These are phyloP conservation scores for Aspergillus fumigatiaffinis DNA, from an alignment of 2,329 filamentous ascomycete genomes.

Conservation along the genomic window DNA sequence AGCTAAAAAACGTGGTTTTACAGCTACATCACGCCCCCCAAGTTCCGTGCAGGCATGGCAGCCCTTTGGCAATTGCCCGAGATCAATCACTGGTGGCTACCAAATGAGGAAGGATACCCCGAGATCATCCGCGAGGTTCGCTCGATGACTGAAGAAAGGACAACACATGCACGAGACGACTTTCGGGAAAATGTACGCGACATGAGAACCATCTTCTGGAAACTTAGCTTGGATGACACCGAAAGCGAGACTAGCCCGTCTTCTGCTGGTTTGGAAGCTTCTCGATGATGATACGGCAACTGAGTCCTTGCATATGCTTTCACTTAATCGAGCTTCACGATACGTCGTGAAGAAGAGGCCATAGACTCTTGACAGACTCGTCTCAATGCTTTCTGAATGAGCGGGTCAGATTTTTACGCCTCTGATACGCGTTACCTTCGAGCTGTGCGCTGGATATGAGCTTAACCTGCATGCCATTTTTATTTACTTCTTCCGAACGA, in stretches of 20 bases:
- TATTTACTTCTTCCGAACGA: not conserved
- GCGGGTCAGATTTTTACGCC: not conserved
- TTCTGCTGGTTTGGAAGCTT: slow-evolving; percentile 10
- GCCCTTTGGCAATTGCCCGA: slow-evolving; percentile 68
- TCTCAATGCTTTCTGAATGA: not conserved
- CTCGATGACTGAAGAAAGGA: slow-evolving; percentile 75
- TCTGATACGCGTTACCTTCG: not conserved
- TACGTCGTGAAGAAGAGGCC: not conserved
- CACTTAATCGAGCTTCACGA: not conserved
- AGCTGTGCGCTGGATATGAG: not conserved
- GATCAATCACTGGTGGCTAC: slow-evolving; percentile 83
- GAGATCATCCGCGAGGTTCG: slow-evolving; percentile 72
- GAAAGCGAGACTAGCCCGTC: slow-evolving; percentile 28
- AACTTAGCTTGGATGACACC: slow-evolving; percentile 51
- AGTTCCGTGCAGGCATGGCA: slow-evolving; percentile 71
- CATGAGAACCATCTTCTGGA: slow-evolving; percentile 69
- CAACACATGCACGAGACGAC: slow-evolving; percentile 50
- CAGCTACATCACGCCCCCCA: slow-evolving; percentile 79
- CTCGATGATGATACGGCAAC: not conserved
- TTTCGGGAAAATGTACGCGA: slow-evolving; percentile 65
- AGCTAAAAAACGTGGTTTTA: slow-evolving; percentile 4
- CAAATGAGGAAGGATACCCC: slow-evolving; percentile 71
- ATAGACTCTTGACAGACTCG: not conserved
- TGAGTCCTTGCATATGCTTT: not conserved
- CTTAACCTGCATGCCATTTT: not conserved